Evolutionary conservation across 345 rosid species (phyloP), one percentile per base, ranked within the genome.

Genomic region (Erucastrum elatum): DNA sequence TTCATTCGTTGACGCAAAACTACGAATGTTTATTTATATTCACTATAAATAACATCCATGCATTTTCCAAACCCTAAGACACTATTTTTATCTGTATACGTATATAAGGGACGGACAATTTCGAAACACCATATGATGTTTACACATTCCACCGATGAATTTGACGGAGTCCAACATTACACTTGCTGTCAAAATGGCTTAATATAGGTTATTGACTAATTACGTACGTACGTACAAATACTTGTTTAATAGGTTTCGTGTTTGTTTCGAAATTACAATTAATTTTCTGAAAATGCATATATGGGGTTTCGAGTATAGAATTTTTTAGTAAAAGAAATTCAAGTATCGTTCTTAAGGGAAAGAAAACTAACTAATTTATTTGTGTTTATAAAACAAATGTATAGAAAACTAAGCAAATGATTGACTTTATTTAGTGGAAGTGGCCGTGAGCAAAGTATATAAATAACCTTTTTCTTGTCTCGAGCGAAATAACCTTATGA

Each of bases 151-250:
- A 56, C 75, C 53, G 77, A 64, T 71, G 77, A 71, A 51, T 71
- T 65, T 78, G 77, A 78, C 67, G 60, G 59, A 77, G 81, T 70
- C 81, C 58, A 70, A 70, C 66, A 70, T 29, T n/a, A 70, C 44
- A 55, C 35, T 63, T n/a, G 71, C 65, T 15, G 64, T 34, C 70
- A 34, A 49, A 62, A 62, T 15, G 80, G 46, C 35, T 61, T 59
- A 12, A 31, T 8, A 33, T 34, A 62, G 5, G 13, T 11, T 61
- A 13, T 49, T 46, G 35, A 25, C 51, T 76, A 21, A 17, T 35
- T 1, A 67, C 35, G 10, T 16, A 26, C 64, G 33, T 26, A 59
- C 63, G 63, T 58, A 17, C 25, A 27, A 15, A 12, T 26, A 30
- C 8, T 46, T 33, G 41, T 34, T 76, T 2, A 29, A 63, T 29